Base-by-base conservation (phyloP, 2,329 filamentous ascomycete genomes). In the Waltergamsia citrina region DNA sequence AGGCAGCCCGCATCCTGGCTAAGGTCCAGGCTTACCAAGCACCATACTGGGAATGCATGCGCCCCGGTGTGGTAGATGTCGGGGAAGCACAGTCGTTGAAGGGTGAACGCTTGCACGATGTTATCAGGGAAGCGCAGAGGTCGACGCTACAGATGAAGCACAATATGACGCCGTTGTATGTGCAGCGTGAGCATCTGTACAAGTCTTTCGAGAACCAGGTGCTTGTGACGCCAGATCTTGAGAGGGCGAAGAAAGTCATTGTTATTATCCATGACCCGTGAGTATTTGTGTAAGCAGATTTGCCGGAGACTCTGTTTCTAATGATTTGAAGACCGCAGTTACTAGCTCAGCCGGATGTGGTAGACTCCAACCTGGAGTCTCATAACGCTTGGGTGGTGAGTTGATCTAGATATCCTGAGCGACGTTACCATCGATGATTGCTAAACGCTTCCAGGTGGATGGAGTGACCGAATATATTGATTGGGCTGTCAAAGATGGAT, bases 211-310 rank as follows among this genome's bases (percentile, higher is more conserved):
- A 90, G 47, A 82, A 93, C 43, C 86, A 94, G 54, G 81, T 95
- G 3, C 61, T 95, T 22, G 81, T 85, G 7, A 93, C 86, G 52
- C 74, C 79, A 2, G 72, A 78, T 29, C 76, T 92, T 34, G 66
- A 76, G 37, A 60, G 71, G 23, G 69, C 73, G 14, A 74, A 71
- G 36, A 85, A 78, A 34, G 66, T 96, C 4, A 53, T 98, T 10
- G 64, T 98, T 9, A 81, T 96, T 31, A 81, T 98, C 36, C 92
- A 98, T 54, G 90, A 95, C 49, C 85, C 90, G 69, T 86, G 59
- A 67, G 81, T 67, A 21, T 29, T 14, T 11, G 17, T 15, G 10
- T 21, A 8, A 32, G 11, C 14, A 12, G 6, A 5, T 12, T 11
- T 10, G 21, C 17, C 11, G 12, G 15, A 46, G 40, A 35, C 18